Evolutionary conservation across 2,329 filamentous ascomycete genomes (phyloP).

Genomic region (Aspergillus arachidicola): DNA sequence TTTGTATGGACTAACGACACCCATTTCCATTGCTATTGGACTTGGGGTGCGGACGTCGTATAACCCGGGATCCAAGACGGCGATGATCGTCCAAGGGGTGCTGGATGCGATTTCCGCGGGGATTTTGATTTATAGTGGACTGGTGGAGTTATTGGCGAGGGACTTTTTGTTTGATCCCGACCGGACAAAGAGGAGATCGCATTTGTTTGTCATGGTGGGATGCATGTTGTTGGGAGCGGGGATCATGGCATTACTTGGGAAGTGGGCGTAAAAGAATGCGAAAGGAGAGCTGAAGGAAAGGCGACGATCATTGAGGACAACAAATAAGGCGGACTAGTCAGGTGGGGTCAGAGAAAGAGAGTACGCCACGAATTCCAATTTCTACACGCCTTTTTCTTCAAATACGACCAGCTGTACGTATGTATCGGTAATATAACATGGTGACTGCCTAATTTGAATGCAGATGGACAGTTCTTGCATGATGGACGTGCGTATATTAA

Average conservation of each 20-base stretch:
- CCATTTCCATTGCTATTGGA: slow-evolving; percentile 52
- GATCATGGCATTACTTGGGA: slow-evolving; percentile 54
- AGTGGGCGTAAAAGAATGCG: slow-evolving; percentile 46
- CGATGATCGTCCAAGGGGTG: slow-evolving; percentile 50
- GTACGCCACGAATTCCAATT: too few relatives aligned
- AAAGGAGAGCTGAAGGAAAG: not conserved
- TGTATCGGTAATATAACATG: not conserved
- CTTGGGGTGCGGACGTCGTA: slow-evolving; percentile 51
- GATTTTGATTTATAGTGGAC: slow-evolving; percentile 53
- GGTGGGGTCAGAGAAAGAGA: not conserved
- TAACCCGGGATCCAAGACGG: slow-evolving; percentile 44
- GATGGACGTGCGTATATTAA: not conserved
- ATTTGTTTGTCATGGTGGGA: slow-evolving; percentile 47
- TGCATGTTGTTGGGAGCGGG: slow-evolving; percentile 45
- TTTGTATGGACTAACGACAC: slow-evolving; percentile 56
- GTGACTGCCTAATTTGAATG: not conserved
- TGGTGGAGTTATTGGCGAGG: slow-evolving; percentile 53
- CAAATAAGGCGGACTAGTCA: not conserved
- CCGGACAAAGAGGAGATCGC: slow-evolving; percentile 42
- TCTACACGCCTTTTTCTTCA: not conserved
- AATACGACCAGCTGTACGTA: not conserved
- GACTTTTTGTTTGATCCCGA: slow-evolving; percentile 55
- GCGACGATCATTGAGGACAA: not conserved
- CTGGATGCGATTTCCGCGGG: slow-evolving; percentile 53
- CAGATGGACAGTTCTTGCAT: not conserved